A percentile compares a stretch with the other conserved stretches of the same genome.
phyloP scores from a whole-genome alignment of 257 asterid species.

The Dorcoceras hygrometricum region DNA sequence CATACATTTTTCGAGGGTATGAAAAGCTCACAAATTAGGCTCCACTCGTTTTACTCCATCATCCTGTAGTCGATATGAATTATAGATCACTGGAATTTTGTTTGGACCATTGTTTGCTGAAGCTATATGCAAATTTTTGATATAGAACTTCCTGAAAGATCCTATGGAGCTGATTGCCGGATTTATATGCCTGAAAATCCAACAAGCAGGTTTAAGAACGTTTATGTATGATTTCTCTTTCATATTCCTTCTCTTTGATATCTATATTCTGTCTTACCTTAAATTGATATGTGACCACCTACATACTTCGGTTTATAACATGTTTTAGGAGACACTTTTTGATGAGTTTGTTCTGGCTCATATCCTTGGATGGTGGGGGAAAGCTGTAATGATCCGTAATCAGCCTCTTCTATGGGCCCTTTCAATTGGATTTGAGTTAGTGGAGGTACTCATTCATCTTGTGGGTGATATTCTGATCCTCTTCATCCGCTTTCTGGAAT shows the following conservation, averaged over 20 bases:
- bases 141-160: slow-evolving; percentile 95
- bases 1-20: background rate
- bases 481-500: slow-evolving; percentile 17
- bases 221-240: slow-evolving; percentile 1
- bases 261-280: background rate
- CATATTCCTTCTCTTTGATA: background rate
- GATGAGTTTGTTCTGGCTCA: slow-evolving; percentile 99
- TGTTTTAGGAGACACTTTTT: slow-evolving; percentile 79
- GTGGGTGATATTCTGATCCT: slow-evolving; percentile 4
- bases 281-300: background rate
- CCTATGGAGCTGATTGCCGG: slow-evolving; percentile 94
- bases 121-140: slow-evolving; percentile 18
- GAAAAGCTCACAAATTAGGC: background rate
- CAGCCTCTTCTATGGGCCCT: slow-evolving; percentile 28
- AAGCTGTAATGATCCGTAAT: slow-evolving; percentile 94
- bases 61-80: background rate
- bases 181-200: slow-evolving; percentile 83
- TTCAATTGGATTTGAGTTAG: slow-evolving; percentile 21
- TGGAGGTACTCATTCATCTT: slow-evolving; percentile 15
- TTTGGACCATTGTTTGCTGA: background rate
- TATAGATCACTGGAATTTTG: background rate
- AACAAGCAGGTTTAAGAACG: slow-evolving; percentile 98
- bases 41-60: background rate
- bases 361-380: slow-evolving; percentile 99
- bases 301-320: slow-evolving; percentile 9